Base-by-base conservation (phyloP, 2,329 filamentous ascomycete species). In the Ophiostoma australiae region DNA sequence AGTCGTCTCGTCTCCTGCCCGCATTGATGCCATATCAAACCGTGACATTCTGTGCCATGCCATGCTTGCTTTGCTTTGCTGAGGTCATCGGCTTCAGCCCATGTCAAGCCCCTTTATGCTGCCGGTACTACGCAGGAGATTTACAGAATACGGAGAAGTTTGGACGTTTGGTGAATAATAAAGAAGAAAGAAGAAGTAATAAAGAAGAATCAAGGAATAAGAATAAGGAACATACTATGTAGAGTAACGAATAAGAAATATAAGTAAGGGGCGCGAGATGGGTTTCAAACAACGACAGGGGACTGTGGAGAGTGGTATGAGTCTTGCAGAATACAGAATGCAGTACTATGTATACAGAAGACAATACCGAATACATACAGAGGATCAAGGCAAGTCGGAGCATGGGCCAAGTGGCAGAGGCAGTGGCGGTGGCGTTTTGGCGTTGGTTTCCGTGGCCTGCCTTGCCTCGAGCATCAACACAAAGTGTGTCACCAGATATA, bases 71-170 rank as follows among this genome's bases (percentile, higher is more conserved):
- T 15, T 44, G 41, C n/a, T 27, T 27, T 27, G 52, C 17, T 58
- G 23, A 23, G 52, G 31, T 58, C 52, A 11, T 13, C 23, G n/a
- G n/a, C 52, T 58, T 31, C 48, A 55, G 48, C 48, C 52, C 58
- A 63, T 63, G 58, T 33, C 58, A 31, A 63, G 58, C 58, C 58
- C 58, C 58, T 63, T 63, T 63, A 63, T 63, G 58, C 58, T 63
- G 58, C 58, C 13, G 58, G 58, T 63, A 61, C 55, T 10, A 61
- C 58, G 4, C 17, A 33, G 58, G 58, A 33, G 58, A 63, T 63
- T 33, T 61, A 11, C 27, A 13, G 23, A 23, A 23, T 6, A 48
- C 44, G 17, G 5, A n/a, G 44, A 48, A n/a, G 44, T 55, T n/a
- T n/a, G 48, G 15, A 39, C 37, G 37, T 39, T 39, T 39, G 6